A percentile compares a stretch with the other conserved stretches of the same genome.
Conservation (phyloP, 495 filamentous ascomycete species). For the Neurospora africana region DNA sequence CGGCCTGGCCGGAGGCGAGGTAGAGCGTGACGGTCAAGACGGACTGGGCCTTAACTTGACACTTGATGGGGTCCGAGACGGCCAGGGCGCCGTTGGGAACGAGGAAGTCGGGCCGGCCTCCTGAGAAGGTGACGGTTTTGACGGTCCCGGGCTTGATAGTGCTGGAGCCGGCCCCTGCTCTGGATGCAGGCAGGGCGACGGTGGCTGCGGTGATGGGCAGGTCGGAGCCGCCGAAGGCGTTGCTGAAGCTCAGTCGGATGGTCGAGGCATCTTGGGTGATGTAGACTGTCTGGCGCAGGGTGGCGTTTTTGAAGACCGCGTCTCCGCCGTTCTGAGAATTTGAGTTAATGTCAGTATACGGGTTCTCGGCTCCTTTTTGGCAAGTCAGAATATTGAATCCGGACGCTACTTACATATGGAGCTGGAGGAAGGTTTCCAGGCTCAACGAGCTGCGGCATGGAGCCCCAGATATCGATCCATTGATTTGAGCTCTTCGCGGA, state of each 20-base stretch:
- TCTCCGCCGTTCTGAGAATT: constrained; percentile 15
- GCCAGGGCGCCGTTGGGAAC: constrained; percentile 46
- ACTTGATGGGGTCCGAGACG: constrained; percentile 48
- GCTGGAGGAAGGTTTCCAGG: constrained; percentile 40
- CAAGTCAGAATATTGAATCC: neutral
- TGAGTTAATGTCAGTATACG: neutral
- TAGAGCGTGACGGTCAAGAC: constrained; percentile 46
- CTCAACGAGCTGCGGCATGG: constrained; percentile 51
- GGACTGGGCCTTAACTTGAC: constrained; percentile 31
- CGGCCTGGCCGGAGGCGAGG: constrained; percentile 40
- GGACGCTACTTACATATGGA: constrained; percentile 38
- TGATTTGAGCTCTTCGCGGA: constrained; percentile 20
- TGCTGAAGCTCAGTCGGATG: constrained; percentile 49
- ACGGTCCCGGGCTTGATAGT: constrained; percentile 32
- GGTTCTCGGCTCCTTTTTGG: neutral
- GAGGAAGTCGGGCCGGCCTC: constrained; percentile 26
- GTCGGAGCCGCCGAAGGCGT: constrained; percentile 47
- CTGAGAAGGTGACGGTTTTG: constrained; percentile 41
- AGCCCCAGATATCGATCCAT: constrained; percentile 49
- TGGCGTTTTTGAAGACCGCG: constrained; percentile 34
- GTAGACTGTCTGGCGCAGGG: constrained; percentile 53
- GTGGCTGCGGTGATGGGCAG: constrained; percentile 46
- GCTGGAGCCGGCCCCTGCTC: constrained; percentile 27
- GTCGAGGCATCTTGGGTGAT: constrained; percentile 35
- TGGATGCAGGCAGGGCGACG: constrained; percentile 37